Base-by-base conservation (phyloP, 2,329 filamentous ascomycete genomes). In the Pleurostoma richardsiae region DNA sequence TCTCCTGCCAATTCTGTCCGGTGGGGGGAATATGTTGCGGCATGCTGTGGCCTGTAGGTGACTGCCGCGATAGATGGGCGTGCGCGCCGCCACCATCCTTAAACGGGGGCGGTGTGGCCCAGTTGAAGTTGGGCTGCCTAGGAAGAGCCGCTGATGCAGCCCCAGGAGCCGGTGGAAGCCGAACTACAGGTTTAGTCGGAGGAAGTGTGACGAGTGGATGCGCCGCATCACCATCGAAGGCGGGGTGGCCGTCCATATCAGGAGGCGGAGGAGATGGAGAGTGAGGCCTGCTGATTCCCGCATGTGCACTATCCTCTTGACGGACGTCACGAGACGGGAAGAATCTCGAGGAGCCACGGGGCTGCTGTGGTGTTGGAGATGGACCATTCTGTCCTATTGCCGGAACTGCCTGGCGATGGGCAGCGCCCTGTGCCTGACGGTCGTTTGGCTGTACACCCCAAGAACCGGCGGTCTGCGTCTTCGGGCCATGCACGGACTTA, bases 211-310 rank as follows among this genome's bases (percentile, higher is more conserved):
- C 86, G 47, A 84, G 77, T 4, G 88, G 87, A 49, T 78, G 81
- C 31, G 69, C 68, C 1, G 69, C 71, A 56, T 88, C 80, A 30
- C 86, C 84, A 54, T 84, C 81, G 54, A 87, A 88, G 2, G 78
- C 87, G 5, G 87, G 87, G 57, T 91, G 87, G 7, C 77, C 82
- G 51, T 80, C 76, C 64, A 80, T 82, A 26, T 80, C 83, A 1
- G 85, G 85, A 41, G 88, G 87, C 4, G 87, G 87, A 0, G 86
- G 86, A 4, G 84, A 85, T 11, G 86, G 82, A 5, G 82, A 85
- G 26, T 69, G 70, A 4, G 72, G 67, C 39, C 75, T 68, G 4
- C 65, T 59, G n/a, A 67, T 63, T 40, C 71, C 72, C 28, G 56
- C 57, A 43, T 56, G 49, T 19, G 59, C 54, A 42, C 56, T 48